A percentile compares a stretch with the other conserved stretches of the same genome.
These are phyloP conservation scores for Aaosphaeria arxii DNA, from an alignment of 2,329 filamentous ascomycete genomes.

Conservation along the genomic window DNA sequence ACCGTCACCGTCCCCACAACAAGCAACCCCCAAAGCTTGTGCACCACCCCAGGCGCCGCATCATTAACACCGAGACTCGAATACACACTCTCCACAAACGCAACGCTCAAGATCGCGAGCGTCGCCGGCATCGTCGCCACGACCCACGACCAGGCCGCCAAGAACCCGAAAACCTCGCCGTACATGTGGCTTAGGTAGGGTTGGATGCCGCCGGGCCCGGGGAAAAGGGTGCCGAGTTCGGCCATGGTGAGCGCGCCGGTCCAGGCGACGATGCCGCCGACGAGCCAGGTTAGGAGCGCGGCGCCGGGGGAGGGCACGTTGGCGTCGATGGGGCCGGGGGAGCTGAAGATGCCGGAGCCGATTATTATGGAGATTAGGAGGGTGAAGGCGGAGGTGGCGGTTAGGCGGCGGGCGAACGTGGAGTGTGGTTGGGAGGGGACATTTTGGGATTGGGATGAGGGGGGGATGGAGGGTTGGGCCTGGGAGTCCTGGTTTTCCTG, in stretches of 20 bases:
- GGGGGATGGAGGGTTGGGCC: too few relatives aligned
- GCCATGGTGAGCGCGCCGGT: constrained; percentile 62
- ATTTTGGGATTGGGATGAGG: background rate
- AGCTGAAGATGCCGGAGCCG: constrained; percentile 64
- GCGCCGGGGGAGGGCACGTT: constrained; percentile 62
- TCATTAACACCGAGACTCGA: constrained; percentile 57
- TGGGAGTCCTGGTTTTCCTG: too few relatives aligned
- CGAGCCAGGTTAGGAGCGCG: constrained; percentile 59
- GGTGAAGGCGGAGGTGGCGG: constrained; percentile 46
- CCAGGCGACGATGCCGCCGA: constrained; percentile 63
- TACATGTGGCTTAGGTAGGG: constrained; percentile 61
- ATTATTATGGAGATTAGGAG: constrained; percentile 65
- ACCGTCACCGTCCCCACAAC: constrained; percentile 39
- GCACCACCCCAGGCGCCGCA: constrained; percentile 44
- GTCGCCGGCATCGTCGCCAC: constrained; percentile 65
- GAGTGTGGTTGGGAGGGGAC: constrained; percentile 6
- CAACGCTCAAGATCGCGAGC: constrained; percentile 61
- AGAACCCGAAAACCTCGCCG: constrained; percentile 59
- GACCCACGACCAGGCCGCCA: constrained; percentile 66
- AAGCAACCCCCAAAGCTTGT: constrained; percentile 39
- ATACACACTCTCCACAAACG: constrained; percentile 51
- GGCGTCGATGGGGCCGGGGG: constrained; percentile 60
- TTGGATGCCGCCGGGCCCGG: constrained; percentile 63
- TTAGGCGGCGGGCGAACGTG: constrained; percentile 32
- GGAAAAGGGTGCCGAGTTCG: constrained; percentile 62